Evolutionary conservation across 2,329 filamentous ascomycete species (phyloP).

Genomic region (Fusarium albosuccineum): DNA sequence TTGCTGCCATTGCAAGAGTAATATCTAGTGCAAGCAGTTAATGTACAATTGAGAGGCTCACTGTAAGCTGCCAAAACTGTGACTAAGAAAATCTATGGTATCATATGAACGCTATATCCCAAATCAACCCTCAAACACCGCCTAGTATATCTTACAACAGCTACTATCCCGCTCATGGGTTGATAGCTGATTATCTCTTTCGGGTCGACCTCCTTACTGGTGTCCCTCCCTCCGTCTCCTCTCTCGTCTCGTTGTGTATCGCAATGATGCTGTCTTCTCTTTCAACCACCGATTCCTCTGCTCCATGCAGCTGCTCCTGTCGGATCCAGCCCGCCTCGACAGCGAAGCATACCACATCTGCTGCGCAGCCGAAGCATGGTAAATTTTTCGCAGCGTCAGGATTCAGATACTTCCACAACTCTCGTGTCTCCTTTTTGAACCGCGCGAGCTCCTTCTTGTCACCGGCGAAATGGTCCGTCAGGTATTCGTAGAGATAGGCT

Average conservation of each 20-base stretch:
- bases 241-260: conserved; percentile 44
- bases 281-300: conserved; percentile 52
- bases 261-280: conserved; percentile 59
- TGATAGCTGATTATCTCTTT: conserved; percentile 20
- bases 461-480: conserved; percentile 62
- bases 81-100: conserved; percentile 26
- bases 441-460: conserved; percentile 58
- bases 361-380: conserved; percentile 67
- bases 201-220: conserved; percentile 45
- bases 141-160: conserved; percentile 7
- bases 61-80: conserved; percentile 2
- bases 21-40: not conserved
- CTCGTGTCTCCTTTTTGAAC: conserved; percentile 63
- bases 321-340: conserved; percentile 70
- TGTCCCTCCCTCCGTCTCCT: conserved; percentile 35
- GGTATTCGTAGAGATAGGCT: conserved; percentile 70
- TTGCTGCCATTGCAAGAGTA: not conserved
- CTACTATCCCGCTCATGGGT: not conserved
- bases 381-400: conserved; percentile 62
- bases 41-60: conserved; percentile 3
- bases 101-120: conserved; percentile 25
- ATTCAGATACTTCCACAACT: conserved; percentile 67
- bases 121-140: conserved; percentile 17
- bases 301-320: conserved; percentile 63
- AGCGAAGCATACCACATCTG: conserved; percentile 68